These are phyloP conservation scores for Phalaenopsis aphrodite DNA, from an alignment of 106 monocot species.

Conservation along the genomic window DNA sequence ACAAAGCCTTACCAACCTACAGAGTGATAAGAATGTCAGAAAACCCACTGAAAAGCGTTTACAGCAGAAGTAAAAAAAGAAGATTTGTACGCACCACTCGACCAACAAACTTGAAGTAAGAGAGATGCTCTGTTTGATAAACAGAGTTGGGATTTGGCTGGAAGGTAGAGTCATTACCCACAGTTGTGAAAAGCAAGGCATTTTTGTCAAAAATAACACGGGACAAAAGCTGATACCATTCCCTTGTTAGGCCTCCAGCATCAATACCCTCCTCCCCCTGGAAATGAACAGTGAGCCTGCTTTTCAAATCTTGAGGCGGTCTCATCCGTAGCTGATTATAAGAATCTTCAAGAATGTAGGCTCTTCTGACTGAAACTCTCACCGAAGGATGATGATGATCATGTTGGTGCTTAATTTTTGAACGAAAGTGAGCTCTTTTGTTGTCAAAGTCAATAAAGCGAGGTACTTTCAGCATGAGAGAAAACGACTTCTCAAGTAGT, in stretches of 20 bases:
- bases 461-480: constrained; percentile 88
- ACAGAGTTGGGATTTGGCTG: constrained; percentile 99
- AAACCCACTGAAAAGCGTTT: not conserved
- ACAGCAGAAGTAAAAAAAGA: constrained; percentile 1
- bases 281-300: constrained; percentile 89
- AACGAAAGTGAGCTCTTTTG: constrained; percentile 82
- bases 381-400: constrained; percentile 95
- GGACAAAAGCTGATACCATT: constrained; percentile 92
- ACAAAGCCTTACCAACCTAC: constrained; percentile 95
- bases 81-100: constrained; percentile 66
- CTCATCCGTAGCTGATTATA: constrained; percentile 94
- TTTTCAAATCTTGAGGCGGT: constrained; percentile 85
- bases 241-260: constrained; percentile 96
- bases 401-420: constrained; percentile 95
- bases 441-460: constrained; percentile 97
- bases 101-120: constrained; percentile 98
- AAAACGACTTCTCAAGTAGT: constrained; percentile 94
- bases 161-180: constrained; percentile 92
- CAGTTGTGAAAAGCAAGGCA: constrained; percentile 93
- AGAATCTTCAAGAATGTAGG: constrained; percentile 93
- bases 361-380: constrained; percentile 87
- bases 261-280: constrained; percentile 99
- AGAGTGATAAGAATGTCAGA: not conserved
- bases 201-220: constrained; percentile 97
- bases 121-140: constrained; percentile 95